Percentiles rank a stretch among this genome's conserved stretches.
Conservation (phyloP, 2,329 filamentous ascomycete species). For the Neonectria ditissima region DNA sequence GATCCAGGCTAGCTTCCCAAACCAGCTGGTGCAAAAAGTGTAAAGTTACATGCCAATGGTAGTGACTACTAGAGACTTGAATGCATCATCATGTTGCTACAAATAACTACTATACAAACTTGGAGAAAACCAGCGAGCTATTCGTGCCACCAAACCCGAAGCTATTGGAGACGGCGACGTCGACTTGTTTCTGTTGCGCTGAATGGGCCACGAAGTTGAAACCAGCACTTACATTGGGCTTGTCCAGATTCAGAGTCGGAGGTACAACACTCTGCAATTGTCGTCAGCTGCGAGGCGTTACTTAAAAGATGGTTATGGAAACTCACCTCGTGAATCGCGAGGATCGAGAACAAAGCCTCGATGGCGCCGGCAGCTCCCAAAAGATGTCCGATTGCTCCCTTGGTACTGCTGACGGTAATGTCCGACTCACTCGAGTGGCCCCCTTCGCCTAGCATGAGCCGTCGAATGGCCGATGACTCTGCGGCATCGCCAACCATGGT, state of each 20-base stretch:
- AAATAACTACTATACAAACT: conserved; percentile 26
- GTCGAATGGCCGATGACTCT: conserved; percentile 85
- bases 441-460: conserved; percentile 79
- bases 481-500: conserved; percentile 88
- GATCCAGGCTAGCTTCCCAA: background rate
- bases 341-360: conserved; percentile 86
- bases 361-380: conserved; percentile 91
- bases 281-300: conserved; percentile 23
- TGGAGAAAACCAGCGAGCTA: conserved; percentile 83
- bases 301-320: background rate
- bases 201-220: conserved; percentile 87
- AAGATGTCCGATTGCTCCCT: conserved; percentile 91
- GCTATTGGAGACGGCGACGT: conserved; percentile 89
- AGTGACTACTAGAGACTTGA: background rate
- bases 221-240: conserved; percentile 73
- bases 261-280: conserved; percentile 78
- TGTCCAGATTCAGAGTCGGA: conserved; percentile 85
- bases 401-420: conserved; percentile 91
- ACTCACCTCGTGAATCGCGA: conserved; percentile 82
- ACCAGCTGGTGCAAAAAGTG: background rate
- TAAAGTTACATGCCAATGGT: background rate
- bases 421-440: conserved; percentile 71
- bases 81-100: background rate
- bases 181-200: conserved; percentile 77
- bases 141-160: conserved; percentile 99